These are phyloP conservation scores for Saitozyma podzolica DNA, from an alignment of 768 basidiomycete genomes.

Conservation along the genomic window DNA sequence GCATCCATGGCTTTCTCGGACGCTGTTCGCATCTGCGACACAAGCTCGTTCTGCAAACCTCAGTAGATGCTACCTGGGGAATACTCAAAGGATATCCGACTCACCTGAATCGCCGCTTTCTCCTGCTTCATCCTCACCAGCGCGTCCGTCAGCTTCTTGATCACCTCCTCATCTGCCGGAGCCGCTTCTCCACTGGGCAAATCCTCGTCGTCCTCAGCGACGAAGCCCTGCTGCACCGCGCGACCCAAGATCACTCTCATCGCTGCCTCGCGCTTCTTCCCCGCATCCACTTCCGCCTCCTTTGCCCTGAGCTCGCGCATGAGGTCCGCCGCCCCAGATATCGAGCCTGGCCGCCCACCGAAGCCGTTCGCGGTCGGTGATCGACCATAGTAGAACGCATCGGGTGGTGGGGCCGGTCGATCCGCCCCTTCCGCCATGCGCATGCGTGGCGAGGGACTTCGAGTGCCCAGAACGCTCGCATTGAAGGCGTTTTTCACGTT, in stretches of 20 bases:
- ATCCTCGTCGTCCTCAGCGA: constrained; percentile 62
- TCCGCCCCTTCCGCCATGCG: constrained; percentile 34
- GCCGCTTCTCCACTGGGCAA: constrained; percentile 56
- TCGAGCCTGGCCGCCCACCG: constrained; percentile 27
- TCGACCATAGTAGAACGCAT: constrained; percentile 61
- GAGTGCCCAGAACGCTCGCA: constrained; percentile 57
- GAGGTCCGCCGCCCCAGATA: constrained; percentile 61
- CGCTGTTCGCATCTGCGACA: constrained; percentile 71
- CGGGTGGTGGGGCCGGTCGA: constrained; percentile 58
- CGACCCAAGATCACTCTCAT: constrained; percentile 75
- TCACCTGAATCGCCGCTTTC: constrained; percentile 43
- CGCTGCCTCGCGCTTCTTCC: constrained; percentile 78
- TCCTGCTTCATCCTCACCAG: constrained; percentile 66
- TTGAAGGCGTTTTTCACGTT: constrained; percentile 35
- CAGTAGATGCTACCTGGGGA: not conserved
- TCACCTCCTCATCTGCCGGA: constrained; percentile 54
- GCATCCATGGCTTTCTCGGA: constrained; percentile 78
- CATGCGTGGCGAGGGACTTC: constrained; percentile 59
- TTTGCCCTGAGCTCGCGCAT: constrained; percentile 76
- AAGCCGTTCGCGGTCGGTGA: constrained; percentile 48
- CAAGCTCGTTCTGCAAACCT: constrained; percentile 54
- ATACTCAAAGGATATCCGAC: not conserved
- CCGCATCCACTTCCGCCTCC: constrained; percentile 73
- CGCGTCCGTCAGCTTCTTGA: constrained; percentile 65
- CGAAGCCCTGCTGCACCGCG: constrained; percentile 76